Evolutionary conservation across 2,329 filamentous ascomycete species (phyloP).

Genomic region (Phialophora tarda): DNA sequence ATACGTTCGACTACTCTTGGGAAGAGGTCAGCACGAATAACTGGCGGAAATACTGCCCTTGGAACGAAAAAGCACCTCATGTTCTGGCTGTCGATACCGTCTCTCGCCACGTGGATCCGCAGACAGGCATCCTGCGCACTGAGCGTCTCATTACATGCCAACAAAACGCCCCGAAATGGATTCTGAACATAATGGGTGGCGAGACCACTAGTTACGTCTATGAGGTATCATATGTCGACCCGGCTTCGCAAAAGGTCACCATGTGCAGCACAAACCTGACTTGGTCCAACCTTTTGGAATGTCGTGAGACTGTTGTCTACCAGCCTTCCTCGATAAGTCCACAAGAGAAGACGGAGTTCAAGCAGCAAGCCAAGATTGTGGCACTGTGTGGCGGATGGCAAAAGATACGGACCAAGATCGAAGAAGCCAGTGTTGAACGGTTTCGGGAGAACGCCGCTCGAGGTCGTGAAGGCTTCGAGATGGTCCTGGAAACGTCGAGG

Average conservation of each 20-base stretch:
- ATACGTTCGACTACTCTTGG: constrained; percentile 98
- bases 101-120: constrained; percentile 69
- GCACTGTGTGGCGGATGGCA: constrained; percentile 96
- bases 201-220: constrained; percentile 86
- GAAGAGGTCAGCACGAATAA: constrained; percentile 96
- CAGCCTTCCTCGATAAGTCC: constrained; percentile 62
- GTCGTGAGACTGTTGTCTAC: constrained; percentile 92
- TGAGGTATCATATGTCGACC: constrained; percentile 95
- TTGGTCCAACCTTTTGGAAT: constrained; percentile 84
- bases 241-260: constrained; percentile 79
- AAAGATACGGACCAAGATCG: constrained; percentile 93
- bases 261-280: constrained; percentile 97
- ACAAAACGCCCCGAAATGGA: constrained; percentile 57
- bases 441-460: constrained; percentile 91
- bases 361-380: constrained; percentile 89
- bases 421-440: constrained; percentile 84
- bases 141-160: constrained; percentile 66
- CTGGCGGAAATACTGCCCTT: constrained; percentile 98
- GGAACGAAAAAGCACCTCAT: constrained; percentile 98
- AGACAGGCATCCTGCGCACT: constrained; percentile 72
- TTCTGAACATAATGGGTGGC: constrained; percentile 78
- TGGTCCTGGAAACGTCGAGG: constrained; percentile 89
- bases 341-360: constrained; percentile 73
- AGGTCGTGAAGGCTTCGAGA: constrained; percentile 93
- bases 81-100: constrained; percentile 95